Evolutionary conservation across 805 yeast species (phyloP), one percentile per base, ranked within the genome.

Genomic region (Naumovozyma castellii): DNA sequence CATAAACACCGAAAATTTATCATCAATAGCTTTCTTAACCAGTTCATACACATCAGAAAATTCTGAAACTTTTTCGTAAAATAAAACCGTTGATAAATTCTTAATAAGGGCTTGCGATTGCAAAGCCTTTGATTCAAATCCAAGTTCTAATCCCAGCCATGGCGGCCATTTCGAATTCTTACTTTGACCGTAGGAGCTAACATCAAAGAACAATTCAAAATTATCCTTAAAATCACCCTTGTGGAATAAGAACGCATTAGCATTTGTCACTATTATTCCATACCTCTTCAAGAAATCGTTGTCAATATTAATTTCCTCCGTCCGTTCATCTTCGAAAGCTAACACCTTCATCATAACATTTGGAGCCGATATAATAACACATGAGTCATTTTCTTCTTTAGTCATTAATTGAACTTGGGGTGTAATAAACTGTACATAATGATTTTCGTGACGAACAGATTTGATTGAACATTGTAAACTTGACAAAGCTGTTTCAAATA

Each of bases 401-500:
- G 75, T 67, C 36, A 74, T 69, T 18, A 82, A 51, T 55, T 88
- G 97, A 35, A 87, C 75, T 57, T 90, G 96, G 0, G 97, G 95
- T 19, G 85, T 75, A 4, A 81, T 65, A 33, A 90, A 66, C 43
- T 78, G 78, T 22, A 88, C 68, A 45, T 78, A 65, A 54, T 77
- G 82, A 33, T 82, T 75, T 39, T 78, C 75, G 32, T 59, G 66
- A 3, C 68, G 54, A 43, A 50, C 59, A 68, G 41, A 63, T 51
- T 56, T 43, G 33, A 62, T 56, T 2, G 59, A 63, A 1, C 62
- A 57, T 5, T 60, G 46, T 2, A 71, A 56, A 4, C 54, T 50
- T 43, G 72, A 61, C 28, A 85, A 57, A 25, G 74, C 77, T 3
- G 69, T 66, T 30, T 77, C 75, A 52, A 81, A 80, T 13, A 53